Evolutionary conservation across 768 basidiomycete species (phyloP).

Genomic region (Leccinum broughii): DNA sequence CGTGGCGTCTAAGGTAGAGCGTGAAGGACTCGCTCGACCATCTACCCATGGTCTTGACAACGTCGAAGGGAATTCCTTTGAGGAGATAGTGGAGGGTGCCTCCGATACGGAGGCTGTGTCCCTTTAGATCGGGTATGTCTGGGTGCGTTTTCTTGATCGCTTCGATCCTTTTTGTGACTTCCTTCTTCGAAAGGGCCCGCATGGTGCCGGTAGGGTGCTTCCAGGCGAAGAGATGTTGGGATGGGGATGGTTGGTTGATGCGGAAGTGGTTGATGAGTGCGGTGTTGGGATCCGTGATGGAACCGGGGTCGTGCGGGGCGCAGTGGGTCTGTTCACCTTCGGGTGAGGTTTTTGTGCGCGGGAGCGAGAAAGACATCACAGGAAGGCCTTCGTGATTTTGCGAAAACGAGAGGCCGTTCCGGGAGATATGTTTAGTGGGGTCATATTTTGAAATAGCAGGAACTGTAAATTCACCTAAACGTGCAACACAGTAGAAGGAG

Average conservation of each 20-base stretch:
- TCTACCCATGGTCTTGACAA: background rate
- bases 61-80: background rate
- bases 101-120: background rate
- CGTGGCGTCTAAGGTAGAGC: background rate
- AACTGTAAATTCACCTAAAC: background rate
- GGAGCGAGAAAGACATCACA: background rate
- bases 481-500: background rate
- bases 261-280: background rate
- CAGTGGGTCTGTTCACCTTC: background rate
- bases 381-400: background rate
- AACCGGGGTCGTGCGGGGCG: background rate
- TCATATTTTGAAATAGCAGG: background rate
- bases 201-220: background rate
- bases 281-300: background rate
- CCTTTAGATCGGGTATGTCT: background rate
- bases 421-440: background rate
- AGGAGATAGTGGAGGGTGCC: background rate
- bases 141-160: background rate
- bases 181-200: background rate
- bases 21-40: background rate
- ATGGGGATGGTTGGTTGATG: background rate
- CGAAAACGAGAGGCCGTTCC: background rate
- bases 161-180: background rate
- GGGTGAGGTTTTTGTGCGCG: background rate
- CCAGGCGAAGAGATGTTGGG: conserved; percentile 5